phyloP scores from a whole-genome alignment of 176 grass and related monocot genomes.

The Tillandsia leiboldiana region DNA sequence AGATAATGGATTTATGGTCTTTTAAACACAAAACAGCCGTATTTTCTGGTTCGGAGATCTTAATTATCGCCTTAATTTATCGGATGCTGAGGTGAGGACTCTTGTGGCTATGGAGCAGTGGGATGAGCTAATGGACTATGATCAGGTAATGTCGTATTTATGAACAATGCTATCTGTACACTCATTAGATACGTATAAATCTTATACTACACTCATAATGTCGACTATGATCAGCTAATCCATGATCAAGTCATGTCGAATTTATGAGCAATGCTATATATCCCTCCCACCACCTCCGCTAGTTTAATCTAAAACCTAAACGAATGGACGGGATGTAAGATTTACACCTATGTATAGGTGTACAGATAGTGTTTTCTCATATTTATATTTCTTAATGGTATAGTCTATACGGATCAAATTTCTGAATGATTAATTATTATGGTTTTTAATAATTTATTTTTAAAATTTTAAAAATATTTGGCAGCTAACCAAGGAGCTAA shows the following conservation, averaged over 20 bases:
- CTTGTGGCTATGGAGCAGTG: slow-evolving; percentile 31
- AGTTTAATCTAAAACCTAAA: no score
- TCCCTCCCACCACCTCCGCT: no score
- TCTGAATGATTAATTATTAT: no score
- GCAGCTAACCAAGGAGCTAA: slow-evolving; percentile 53
- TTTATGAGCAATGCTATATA: not conserved
- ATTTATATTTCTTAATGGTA: no score
- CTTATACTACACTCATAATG: no score
- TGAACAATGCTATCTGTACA: not conserved
- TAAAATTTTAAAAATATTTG: not conserved
- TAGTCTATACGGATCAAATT: no score
- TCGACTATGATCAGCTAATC: slow-evolving; percentile 60
- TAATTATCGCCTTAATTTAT: slow-evolving; percentile 51
- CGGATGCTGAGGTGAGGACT: slow-evolving; percentile 33
- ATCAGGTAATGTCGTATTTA: slow-evolving; percentile 35
- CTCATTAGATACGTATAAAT: not conserved
- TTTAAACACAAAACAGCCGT: slow-evolving; percentile 22
- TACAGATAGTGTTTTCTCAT: no score
- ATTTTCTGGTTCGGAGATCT: slow-evolving; percentile 79
- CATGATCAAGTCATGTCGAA: no score
- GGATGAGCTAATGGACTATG: slow-evolving; percentile 52
- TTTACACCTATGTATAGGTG: no score
- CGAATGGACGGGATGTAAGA: no score
- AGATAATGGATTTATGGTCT: not conserved
- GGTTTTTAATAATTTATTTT: not conserved